These are phyloP conservation scores for Oryza brachyantha DNA, from an alignment of 176 grass and related monocot species.

Conservation along the genomic window DNA sequence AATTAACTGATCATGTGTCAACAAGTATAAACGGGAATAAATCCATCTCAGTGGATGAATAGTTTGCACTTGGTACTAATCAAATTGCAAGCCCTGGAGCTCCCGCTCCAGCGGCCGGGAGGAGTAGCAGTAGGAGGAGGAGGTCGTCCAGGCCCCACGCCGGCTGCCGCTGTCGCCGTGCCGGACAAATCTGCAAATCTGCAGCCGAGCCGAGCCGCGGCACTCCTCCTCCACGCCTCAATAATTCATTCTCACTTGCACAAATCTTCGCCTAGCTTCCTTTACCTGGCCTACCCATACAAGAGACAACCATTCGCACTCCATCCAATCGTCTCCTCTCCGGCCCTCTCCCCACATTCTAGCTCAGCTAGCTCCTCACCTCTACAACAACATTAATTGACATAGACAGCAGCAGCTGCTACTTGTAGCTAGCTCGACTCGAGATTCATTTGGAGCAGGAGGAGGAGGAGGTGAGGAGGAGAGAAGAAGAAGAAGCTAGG, in stretches of 20 bases:
- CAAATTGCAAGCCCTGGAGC: neutral
- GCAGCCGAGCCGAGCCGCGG: neutral
- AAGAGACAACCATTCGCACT: conserved; percentile 44
- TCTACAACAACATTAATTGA: conserved; percentile 15
- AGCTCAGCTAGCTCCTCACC: neutral
- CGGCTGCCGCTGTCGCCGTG: conserved; percentile 4
- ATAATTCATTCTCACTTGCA: conserved; percentile 33
- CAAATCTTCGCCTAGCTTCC: conserved; percentile 4
- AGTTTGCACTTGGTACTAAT: neutral
- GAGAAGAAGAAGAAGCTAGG: too few species aligned
- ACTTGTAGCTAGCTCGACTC: neutral
- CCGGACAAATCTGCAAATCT: conserved; percentile 25
- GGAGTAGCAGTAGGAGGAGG: too few species aligned
- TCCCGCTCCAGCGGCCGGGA: too few species aligned
- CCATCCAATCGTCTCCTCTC: conserved; percentile 14
- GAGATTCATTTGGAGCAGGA: conserved; percentile 22
- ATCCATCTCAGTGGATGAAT: neutral
- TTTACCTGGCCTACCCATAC: neutral
- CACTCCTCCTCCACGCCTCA: neutral
- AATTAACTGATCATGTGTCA: neutral
- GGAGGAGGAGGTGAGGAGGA: neutral
- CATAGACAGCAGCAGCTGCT: neutral
- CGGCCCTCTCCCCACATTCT: neutral
- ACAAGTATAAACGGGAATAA: neutral
- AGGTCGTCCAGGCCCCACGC: neutral